Base-by-base conservation (phyloP, 352 stramenopile genomes). In the Phytophthora macrochlamydospora region DNA sequence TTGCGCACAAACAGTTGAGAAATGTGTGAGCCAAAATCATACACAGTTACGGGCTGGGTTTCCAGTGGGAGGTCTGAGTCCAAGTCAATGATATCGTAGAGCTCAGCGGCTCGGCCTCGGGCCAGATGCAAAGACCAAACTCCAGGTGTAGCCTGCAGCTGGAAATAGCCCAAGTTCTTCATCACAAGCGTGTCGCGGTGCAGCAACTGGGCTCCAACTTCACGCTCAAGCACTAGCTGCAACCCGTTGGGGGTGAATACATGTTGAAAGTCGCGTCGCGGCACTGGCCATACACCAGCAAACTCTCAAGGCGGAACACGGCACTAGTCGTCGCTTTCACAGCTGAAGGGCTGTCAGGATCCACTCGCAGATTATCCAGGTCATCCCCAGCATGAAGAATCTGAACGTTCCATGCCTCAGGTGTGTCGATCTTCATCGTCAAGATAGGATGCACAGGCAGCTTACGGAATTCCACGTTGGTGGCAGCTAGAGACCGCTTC, bases 151-250 rank as follows among this genome's bases (percentile, higher is more conserved):
- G 97, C 97, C 59, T 99, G 93, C 11, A 99, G 82, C 71, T 99
- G 98, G 79, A 98, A 99, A 85, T 99, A 99, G 12, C 98, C 98
- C 32, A 98, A 75, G 76, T 99, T 99, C 66, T 98, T 98, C 98
- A 99, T 99, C 14, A 99, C 98, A 3, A 99, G 67, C 12, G 98
- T 99, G 67, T 99, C 98, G 28, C 87, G 89, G 50, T 93, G 79
- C 38, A 92, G 56, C 28, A 73, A 71, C 30, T 73, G 58, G 49
- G 56, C 73, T 8, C 79, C 85, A 28, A 91, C 70, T n/a, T 90
- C 76, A 24, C 85, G 88, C 45, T 95, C 77, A 48, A 98, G 78
- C 30, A 97, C 75, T 24, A 99, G 65, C 69, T 98, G 95, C 9
- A 99, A 78, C 0, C 95, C 94, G 49, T 97, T 94, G 0, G 93